Base-by-base conservation (phyloP, 768 basidiomycete species). In the Pisolithus marmoratus region DNA sequence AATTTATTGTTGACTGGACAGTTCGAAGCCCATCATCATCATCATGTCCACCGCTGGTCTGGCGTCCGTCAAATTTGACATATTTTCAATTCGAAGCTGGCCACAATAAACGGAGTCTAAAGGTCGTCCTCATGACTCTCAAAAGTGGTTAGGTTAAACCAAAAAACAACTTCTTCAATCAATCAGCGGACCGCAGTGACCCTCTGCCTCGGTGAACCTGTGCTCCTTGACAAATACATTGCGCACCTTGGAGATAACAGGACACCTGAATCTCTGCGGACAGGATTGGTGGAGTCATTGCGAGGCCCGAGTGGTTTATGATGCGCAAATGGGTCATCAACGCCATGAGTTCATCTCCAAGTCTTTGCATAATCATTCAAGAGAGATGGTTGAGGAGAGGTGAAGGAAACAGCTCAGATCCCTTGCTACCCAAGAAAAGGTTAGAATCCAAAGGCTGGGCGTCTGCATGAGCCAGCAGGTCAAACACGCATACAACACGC, bases 131-230 rank as follows among this genome's bases (percentile, higher is more conserved):
- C 43, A 45, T 45, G 43, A 45, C 43, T 26, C 43, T 14, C 43
- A 45, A 45, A 34, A 45, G 43, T 45, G 23, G 43, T 45, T 26
- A 45, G 34, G 34, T 34, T 15, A 5, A 34, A 34, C 34, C 48
- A 24, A 41, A 45, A 3, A 5, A 24, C 3, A 15, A 29, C 56
- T 63, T 59, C 59, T 50, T 27, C 15, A 52, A 48, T 59, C 63
- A 66, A 66, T 65, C 54, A 46, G 55, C 50, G 38, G 17, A 2
- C 8, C 7, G 36, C 40, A 45, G 44, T 27, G 38, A 43, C 64
- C 64, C 64, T 66, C 59, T 48, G 64, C 64, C 64, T 47, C 65
- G 58, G 52, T 8, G 14, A 64, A 59, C 64, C 64, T 65, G 64
- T 65, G 50, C 59, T 57, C 60, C 58, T 61, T 56, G 15, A 57